Base-by-base conservation (phyloP, 1,139 yeast genomes). In the Candida albicans region DNA sequence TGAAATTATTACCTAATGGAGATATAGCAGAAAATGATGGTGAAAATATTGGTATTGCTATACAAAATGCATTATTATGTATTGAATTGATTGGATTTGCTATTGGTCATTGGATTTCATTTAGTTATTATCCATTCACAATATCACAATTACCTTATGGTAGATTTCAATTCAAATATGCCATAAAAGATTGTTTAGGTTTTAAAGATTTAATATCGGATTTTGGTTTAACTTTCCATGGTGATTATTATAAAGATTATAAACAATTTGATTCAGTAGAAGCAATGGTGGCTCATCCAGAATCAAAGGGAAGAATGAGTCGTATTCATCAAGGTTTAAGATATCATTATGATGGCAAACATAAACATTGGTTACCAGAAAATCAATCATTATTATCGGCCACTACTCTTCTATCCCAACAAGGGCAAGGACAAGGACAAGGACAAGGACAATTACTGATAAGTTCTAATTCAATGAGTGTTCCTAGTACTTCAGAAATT, bases 1-100 rank as follows among this genome's bases (percentile, higher is more conserved):
- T 81, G 35, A 82, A 86, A 1, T 51, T 79, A 1, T 67, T 89
- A 15, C 69, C 68, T 1, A 64, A 61, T 4, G 49, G 61, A 15
- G 50, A 46, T 33, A 33, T 37, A 56, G 59, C 15, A 55, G 57
- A 57, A 27, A 56, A 62, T 9, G 64, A 65, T 11, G 35, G 26
- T 13, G 58, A 70, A 35, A 77, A 80, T 44, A 62, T 73, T 45
- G 82, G 79, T 5, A 75, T 75, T 28, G 75, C 82, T 11, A 82
- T 86, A 43, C 96, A 89, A 58, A 90, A 89, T 67, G 83, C 89
- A 1, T 62, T 90, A 36, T 70, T 93, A 53, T 89, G 96, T 59
- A 68, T 87, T 29, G 99, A 95, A 58, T 75, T 93, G 71, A 74
- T 91, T 14, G 87, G 83, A 3, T 93, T 93, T 69, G 90, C 98